phyloP scores from a whole-genome alignment of 176 grass and related monocot species.

The Phoenix roebelenii region DNA sequence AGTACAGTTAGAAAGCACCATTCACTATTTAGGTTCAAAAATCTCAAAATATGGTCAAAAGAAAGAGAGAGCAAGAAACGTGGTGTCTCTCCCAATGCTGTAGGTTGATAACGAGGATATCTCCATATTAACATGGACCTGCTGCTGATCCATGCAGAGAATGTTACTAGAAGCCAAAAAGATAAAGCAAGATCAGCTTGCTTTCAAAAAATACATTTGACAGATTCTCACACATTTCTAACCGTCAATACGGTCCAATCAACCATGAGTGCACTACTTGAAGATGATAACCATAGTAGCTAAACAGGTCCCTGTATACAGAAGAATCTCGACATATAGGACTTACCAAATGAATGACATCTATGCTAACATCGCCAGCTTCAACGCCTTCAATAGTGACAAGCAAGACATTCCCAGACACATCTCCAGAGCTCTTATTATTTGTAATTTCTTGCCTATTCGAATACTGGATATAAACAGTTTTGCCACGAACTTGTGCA shows the following conservation, averaged over 20 bases:
- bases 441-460: slow-evolving; percentile 97
- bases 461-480: slow-evolving; percentile 96
- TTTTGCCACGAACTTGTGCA: slow-evolving; percentile 91
- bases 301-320: no score
- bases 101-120: slow-evolving; percentile 84
- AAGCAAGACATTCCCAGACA: slow-evolving; percentile 83
- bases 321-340: neutral
- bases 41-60: slow-evolving; percentile 52
- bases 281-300: no score
- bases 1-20: slow-evolving; percentile 50
- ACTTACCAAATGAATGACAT: slow-evolving; percentile 96
- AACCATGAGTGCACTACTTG: no score
- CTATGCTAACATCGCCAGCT: slow-evolving; percentile 89
- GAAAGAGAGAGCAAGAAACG: slow-evolving; percentile 85
- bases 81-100: slow-evolving; percentile 88
- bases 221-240: slow-evolving; percentile 34
- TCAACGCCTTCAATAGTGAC: slow-evolving; percentile 97
- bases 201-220: slow-evolving; percentile 49
- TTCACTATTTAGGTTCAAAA: slow-evolving; percentile 48
- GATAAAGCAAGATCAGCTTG: slow-evolving; percentile 53
- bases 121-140: slow-evolving; percentile 91
- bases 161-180: slow-evolving; percentile 60
- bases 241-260: no score
- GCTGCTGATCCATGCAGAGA: slow-evolving; percentile 99
- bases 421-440: slow-evolving; percentile 76